These are phyloP conservation scores for Camellia japonica DNA, from an alignment of 148 eudicot genomes.

Conservation along the genomic window DNA sequence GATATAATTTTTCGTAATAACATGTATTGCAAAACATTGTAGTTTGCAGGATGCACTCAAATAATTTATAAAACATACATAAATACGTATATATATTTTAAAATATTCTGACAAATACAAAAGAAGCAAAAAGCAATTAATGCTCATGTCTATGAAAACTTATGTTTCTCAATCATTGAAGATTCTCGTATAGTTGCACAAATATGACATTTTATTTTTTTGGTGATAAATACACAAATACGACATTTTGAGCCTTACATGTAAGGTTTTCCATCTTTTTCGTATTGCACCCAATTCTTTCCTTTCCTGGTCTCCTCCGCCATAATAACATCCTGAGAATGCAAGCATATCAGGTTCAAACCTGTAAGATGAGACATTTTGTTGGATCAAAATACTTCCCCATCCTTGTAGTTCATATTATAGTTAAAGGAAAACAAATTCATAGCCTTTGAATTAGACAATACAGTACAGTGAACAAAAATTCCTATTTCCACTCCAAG, in stretches of 20 bases:
- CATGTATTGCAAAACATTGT: too few relatives aligned
- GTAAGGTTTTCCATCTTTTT: constrained; percentile 93
- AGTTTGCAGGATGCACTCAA: too few relatives aligned
- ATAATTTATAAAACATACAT: too few relatives aligned
- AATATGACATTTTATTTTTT: not conserved
- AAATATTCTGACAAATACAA: too few relatives aligned
- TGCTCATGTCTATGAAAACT: not conserved
- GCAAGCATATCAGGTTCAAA: constrained; percentile 99
- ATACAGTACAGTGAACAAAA: not conserved
- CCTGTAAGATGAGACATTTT: constrained; percentile 44
- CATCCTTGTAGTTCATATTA: not conserved
- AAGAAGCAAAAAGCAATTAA: not conserved
- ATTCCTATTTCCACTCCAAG: not conserved
- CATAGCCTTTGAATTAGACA: not conserved
- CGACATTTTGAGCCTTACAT: constrained; percentile 53
- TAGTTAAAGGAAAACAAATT: not conserved
- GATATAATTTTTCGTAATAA: too few relatives aligned
- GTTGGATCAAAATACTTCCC: not conserved
- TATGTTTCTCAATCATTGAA: not conserved
- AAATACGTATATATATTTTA: too few relatives aligned
- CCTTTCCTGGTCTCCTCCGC: constrained; percentile 92
- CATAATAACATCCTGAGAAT: constrained; percentile 98
- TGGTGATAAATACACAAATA: not conserved
- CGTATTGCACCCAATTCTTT: constrained; percentile 78
- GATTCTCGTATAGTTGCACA: not conserved